Evolutionary conservation across 768 basidiomycete genomes (phyloP).

Genomic region (Pleurotus ostreatus): DNA sequence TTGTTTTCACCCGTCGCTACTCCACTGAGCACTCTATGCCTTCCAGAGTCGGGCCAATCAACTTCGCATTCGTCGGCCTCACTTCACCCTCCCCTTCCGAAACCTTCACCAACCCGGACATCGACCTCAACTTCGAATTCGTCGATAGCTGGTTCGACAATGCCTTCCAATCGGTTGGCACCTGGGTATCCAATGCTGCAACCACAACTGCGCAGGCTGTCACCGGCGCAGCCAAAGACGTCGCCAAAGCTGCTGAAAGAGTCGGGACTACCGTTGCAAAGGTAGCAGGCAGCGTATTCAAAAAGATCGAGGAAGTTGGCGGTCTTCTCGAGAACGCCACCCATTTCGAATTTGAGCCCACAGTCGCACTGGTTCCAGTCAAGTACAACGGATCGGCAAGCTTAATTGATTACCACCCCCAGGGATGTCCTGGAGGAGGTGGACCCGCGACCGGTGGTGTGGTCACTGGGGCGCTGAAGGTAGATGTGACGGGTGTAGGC

Average conservation of each 20-base stretch:
- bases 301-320: background rate
- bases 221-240: background rate
- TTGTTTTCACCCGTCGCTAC: background rate
- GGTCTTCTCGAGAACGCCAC: background rate
- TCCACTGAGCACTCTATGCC: background rate
- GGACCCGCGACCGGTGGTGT: background rate
- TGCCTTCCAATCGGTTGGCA: conserved; percentile 10
- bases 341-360: conserved; percentile 15
- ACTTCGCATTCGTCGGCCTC: conserved; percentile 12
- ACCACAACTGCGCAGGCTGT: background rate
- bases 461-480: background rate
- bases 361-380: conserved; percentile 15
- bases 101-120: conserved; percentile 9
- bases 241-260: background rate
- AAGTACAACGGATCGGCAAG: conserved; percentile 15
- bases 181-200: background rate
- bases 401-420: conserved; percentile 13
- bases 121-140: conserved; percentile 10
- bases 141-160: conserved; percentile 13
- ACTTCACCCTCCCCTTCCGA: conserved; percentile 11
- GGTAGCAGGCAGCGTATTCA: background rate
- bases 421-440: conserved; percentile 3
- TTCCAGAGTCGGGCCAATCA: background rate
- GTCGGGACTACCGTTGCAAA: background rate
- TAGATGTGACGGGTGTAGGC: conserved; percentile 11